Base-by-base conservation (phyloP, 495 filamentous ascomycete genomes). In the Penicillium goetzii region DNA sequence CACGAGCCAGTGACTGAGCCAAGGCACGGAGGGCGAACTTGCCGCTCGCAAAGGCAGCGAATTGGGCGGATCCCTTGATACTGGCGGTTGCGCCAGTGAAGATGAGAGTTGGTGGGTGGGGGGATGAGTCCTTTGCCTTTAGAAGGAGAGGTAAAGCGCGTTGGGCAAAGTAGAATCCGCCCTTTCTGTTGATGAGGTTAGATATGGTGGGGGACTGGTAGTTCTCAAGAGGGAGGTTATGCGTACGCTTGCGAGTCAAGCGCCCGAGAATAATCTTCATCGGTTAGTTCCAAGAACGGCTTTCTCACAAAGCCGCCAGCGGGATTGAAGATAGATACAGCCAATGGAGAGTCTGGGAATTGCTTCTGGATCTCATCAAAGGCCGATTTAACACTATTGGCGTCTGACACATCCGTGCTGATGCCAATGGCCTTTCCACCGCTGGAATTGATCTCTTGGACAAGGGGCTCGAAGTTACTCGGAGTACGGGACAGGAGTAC, bases 61-160 rank as follows among this genome's bases (percentile, higher is more conserved):
- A 92, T 6, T 80, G 80, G 0, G 91, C 86, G 4, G 87, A 91
- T 10, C 90, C 88, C 62, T 88, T 88, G 3, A 96, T 49, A 15
- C 89, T 92, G 3, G 92, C 92, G 0, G 93, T 97, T 0, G 93
- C 92, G 38, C 92, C 80, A 0, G 94, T 97, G 77, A 97, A 89
- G 72, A 97, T 89, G 36, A 98, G 80, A 2, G 90, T 88, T 0
- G 93, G 91, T 5, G 91, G 92, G 69, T 92, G 65, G 40, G 76
- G 63, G 2, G 60, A 54, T 1, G 76, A 71, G 6, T 81, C 74
- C 19, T 86, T 85, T 30, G 81, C 76, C 62, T 82, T 75, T 25
- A 92, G 84, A 21, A 97, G 84, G 10, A 90, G 80, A 2, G 93
- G 93, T 1, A 97, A 77, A 2, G 85, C 80, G 8, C 82, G 78